Evolutionary conservation across 768 basidiomycete genomes (phyloP), one percentile per base, ranked within the genome.

Genomic region (Amanita muscaria): DNA sequence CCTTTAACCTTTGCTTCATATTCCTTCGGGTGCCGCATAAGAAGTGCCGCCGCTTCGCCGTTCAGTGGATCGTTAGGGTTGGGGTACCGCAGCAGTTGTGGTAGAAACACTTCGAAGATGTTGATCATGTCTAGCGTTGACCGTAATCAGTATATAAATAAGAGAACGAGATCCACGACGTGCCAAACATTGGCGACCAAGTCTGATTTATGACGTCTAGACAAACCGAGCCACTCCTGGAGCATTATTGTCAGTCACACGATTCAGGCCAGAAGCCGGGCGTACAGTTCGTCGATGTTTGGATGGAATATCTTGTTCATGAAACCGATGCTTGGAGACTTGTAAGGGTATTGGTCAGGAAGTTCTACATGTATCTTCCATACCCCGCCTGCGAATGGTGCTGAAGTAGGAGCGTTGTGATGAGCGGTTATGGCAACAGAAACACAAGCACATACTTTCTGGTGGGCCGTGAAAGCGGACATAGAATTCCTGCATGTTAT

Each of bases 251-350:
- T 47, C 31, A 47, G 38, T 33, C 29, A 41, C 54, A 18, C 4
- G 16, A 42, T n/a, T 34, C n/a, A 32, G 27, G 31, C 23, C 45
- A 39, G 44, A 48, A 33, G 19, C 36, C 21, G 7, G 31, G 70
- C 90, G 59, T 62, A 97, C 86, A 96, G 69, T 65, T 99, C 96
- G 66, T 99, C 96, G 58, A 99, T 99, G 59, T 99, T 99, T 15
- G 96, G 96, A 56, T 98, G 96, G 61, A 96, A 98, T 63, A 99
- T 97, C 84, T 97, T 97, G 77, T 99, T 99, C 90, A 96, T 93
- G 67, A 99, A 99, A 2, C 96, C 96, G 53, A 99, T 99, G 59
- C 89, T 92, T 4, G 96, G 96, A 22, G 90, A 94, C 66, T 98
- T 98, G 79, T 85, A 99, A 2, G 96, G 96, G 60, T 98, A 99